Base-by-base conservation (phyloP, 352 stramenopile species). In the Globisporangium splendens region DNA sequence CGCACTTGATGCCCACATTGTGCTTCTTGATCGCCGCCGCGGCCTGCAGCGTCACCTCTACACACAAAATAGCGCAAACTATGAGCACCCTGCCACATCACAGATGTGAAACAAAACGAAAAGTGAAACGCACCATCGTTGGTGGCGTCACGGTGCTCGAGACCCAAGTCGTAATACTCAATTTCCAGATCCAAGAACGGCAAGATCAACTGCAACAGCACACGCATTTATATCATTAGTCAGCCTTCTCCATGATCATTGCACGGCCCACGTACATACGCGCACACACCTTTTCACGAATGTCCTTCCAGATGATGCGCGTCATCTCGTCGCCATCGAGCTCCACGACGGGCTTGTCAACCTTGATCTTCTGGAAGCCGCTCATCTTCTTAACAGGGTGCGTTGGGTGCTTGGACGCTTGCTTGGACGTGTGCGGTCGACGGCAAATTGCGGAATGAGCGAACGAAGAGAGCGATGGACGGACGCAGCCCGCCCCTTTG, bases 251-350 rank as follows among this genome's bases (percentile, higher is more conserved):
- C 28, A 35, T 35, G 28, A 8, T 8, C 28, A 35, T 35, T 35
- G 24, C 20, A 22, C 24, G n/a, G n/a, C n/a, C 0, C 15, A 15
- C 12, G 7, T 28, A n/a, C 28, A 4, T 14, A 42, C n/a, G 14
- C n/a, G 20, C 8, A n/a, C 39, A 35, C 39, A 76, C 68, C 65
- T 83, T 87, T 48, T 87, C 65, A 20, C 68, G 66, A 48, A 91
- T 83, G 44, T 84, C 61, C 62, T 83, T 68, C 76, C 74, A 88
- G 58, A 88, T 88, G 51, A 89, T 73, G 61, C 84, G 80, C 39
- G 83, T 94, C 84, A 96, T 96, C 63, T 95, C 87, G 56, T 96
- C 87, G 20, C 85, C 83, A 54, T 94, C 83, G 39, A 95, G 76
- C 55, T 95, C 85, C n/a, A 95, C 83, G 41, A 95, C 70, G 7